phyloP scores from a whole-genome alignment of 257 asterid genomes.

The Solanum arcanum region DNA sequence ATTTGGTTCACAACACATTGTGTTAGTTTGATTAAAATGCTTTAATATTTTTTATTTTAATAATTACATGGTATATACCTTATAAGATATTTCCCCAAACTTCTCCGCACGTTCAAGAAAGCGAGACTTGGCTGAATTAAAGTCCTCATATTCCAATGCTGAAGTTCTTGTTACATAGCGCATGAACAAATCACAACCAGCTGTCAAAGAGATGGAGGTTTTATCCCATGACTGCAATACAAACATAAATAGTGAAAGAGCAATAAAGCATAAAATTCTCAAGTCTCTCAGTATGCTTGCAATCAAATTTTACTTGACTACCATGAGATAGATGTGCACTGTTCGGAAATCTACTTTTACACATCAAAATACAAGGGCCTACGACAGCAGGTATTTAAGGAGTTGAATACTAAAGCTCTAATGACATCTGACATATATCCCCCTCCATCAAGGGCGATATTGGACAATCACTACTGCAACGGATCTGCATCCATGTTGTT shows the following conservation, averaged over 20 bases:
- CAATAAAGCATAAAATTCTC: background rate
- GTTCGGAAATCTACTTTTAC: background rate
- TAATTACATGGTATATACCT: conserved; percentile 28
- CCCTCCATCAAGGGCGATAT: background rate
- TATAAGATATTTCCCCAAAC: conserved; percentile 82
- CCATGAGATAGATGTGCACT: background rate
- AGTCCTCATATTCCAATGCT: conserved; percentile 81
- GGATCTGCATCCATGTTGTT: background rate
- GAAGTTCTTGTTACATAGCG: conserved; percentile 89
- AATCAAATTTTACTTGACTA: background rate
- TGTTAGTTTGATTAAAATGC: background rate
- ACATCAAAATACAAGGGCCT: background rate
- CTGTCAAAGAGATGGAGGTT: conserved; percentile 90
- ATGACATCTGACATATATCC: background rate
- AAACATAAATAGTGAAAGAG: background rate
- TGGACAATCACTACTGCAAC: background rate
- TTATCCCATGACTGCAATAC: conserved; percentile 77
- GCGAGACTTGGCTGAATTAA: conserved; percentile 70
- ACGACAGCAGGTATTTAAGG: background rate
- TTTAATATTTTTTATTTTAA: background rate
- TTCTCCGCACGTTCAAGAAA: conserved; percentile 93
- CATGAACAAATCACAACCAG: conserved; percentile 91
- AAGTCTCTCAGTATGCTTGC: background rate
- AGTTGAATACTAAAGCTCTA: background rate
- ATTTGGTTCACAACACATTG: background rate